These are phyloP conservation scores for Phytophthora ramorum DNA, from an alignment of 352 stramenopile genomes.

Conservation along the genomic window DNA sequence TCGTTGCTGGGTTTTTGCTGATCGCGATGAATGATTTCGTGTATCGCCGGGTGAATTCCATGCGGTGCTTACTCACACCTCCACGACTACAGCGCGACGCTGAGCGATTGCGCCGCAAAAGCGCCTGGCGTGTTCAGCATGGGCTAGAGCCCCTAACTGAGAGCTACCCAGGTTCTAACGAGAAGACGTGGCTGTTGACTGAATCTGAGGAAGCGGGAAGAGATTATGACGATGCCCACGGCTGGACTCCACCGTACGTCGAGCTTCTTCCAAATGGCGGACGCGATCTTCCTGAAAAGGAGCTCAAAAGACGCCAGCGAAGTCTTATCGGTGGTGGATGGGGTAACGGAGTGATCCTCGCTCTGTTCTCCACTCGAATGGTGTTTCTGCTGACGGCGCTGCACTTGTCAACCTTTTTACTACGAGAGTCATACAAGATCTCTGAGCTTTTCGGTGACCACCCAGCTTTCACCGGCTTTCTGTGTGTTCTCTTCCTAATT, in stretches of 20 bases:
- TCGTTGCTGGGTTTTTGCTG: slow-evolving; percentile 45
- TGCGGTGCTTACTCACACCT: slow-evolving; percentile 61
- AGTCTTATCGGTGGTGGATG: slow-evolving; percentile 46
- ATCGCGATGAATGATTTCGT: slow-evolving; percentile 61
- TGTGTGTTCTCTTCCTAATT: slow-evolving; percentile 57
- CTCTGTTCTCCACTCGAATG: slow-evolving; percentile 71
- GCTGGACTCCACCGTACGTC: slow-evolving; percentile 57
- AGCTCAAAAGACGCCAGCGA: slow-evolving; percentile 51
- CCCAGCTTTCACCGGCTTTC: slow-evolving; percentile 22
- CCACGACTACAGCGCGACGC: slow-evolving; percentile 62
- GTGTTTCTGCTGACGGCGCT: slow-evolving; percentile 80
- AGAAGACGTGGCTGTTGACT: slow-evolving; percentile 54
- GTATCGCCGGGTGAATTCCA: slow-evolving; percentile 53
- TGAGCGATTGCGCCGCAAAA: slow-evolving; percentile 63
- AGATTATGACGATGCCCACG: slow-evolving; percentile 35
- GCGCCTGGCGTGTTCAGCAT: slow-evolving; percentile 59
- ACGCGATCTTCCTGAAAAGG: slow-evolving; percentile 42
- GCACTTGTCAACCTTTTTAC: slow-evolving; percentile 68
- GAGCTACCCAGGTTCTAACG: slow-evolving; percentile 23
- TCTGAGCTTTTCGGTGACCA: slow-evolving; percentile 33
- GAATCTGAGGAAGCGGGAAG: slow-evolving; percentile 37
- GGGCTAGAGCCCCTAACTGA: slow-evolving; percentile 34
- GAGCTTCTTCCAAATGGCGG: slow-evolving; percentile 47
- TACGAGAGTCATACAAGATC: slow-evolving; percentile 58
- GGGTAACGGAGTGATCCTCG: slow-evolving; percentile 64